Base-by-base conservation (phyloP, 306 rosid genomes). In the Vigna mungo region DNA sequence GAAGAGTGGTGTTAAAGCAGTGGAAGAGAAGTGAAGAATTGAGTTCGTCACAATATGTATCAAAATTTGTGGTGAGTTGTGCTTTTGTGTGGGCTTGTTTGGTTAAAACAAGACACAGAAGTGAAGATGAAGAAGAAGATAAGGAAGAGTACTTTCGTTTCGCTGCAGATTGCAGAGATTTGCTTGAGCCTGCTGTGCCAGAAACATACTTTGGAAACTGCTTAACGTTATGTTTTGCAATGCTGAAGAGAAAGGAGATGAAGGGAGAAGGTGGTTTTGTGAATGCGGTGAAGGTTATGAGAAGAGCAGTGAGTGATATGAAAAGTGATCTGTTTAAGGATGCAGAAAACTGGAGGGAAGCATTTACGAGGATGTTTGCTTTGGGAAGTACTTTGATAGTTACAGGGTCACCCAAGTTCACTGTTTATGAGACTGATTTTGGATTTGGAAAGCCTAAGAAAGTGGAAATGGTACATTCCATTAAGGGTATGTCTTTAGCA, bases 371-470 rank as follows among this genome's bases (percentile, higher is more conserved):
- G 21, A 77, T 77, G 85, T 71, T 20, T 65, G 53, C 46, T 27
- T 21, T 34, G 15, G 85, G 78, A 54, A 82, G 82, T 34, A 25
- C 27, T 1, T 65, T 77, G 46, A 30, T 77, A 1, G 85, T 77
- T 9, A 77, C 64, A 0, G 88, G 85, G 41, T 85, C 88, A 4
- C 80, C 80, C 4, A 85, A 72, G 72, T 81, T 85, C 49, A 39
- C 21, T 27, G 85, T 77, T 70, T 84, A 84, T 72, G 81, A 81
- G 30, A 77, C 85, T 59, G 75, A 81, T 20, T 85, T 81, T 85
- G 88, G 88, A 15, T 85, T 85, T 37, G 88, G 88, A 74, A 81
- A 65, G 27, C 85, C 88, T 2, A n/a, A 3, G 1, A 85, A 85
- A 76, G 88, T 81, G 30, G 88, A 85, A n/a, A 85, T 85, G 88